Base-by-base conservation (phyloP, 2,329 filamentous ascomycete genomes). In the Cercospora sesami region DNA sequence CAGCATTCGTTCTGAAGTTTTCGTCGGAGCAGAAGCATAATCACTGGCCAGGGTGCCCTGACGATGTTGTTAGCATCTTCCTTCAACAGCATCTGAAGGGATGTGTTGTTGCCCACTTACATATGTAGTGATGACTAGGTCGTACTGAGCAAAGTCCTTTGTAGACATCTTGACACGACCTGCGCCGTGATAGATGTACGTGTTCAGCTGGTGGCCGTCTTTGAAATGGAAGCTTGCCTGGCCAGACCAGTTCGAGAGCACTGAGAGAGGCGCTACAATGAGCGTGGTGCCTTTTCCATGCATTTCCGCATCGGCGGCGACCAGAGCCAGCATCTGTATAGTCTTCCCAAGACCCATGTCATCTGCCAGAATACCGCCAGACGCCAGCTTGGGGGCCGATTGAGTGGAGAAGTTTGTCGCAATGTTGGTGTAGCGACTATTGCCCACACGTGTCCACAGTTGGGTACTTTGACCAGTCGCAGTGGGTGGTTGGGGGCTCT, bases 331-430 rank as follows among this genome's bases (percentile, higher is more conserved):
- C 59, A 93, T 86, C 77, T 96, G 91, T 8, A 97, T 84, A 0
- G 93, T 97, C 81, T 96, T 96, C 26, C 93, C 93, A 5, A 97
- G 81, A 3, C 93, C 93, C 94, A 97, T 97, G 74, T 97, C 93
- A 77, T 97, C 93, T 1, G 93, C 92, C 8, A 97, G 84, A 60
- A 97, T 93, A 33, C 93, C 93, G 18, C 93, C 93, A 60, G 88
- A 91, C 6, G 91, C 87, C 23, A 96, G 83, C 0, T 81, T 78
- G 0, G 92, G 92, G 79, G 4, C 28, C 0, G 77, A 78, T 8
- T 85, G 88, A 9, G 79, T 71, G 0, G 87, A 85, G 76, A 89
- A 94, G 63, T 89, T 89, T 0, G 89, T 94, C 68, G 89, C 91
- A 71, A 92, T 84, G 78, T 91, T 93, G 66, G 84, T 86, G 73